Conservation (phyloP, 371 early-diverging fungal genomes). For the Umbelopsis sp. region DNA sequence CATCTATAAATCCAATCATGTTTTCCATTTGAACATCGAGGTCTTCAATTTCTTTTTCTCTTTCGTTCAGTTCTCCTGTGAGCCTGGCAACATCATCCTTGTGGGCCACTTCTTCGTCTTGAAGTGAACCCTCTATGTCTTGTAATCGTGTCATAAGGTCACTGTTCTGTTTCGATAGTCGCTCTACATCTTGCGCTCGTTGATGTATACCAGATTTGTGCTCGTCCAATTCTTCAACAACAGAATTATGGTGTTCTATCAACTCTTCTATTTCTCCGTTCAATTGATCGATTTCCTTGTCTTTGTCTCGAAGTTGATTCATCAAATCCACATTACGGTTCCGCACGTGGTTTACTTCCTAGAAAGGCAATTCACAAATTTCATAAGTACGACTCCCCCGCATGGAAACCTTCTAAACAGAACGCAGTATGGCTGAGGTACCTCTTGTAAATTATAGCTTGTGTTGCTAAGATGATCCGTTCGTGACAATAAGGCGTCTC, state of each 20-base stretch:
- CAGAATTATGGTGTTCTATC: slow-evolving; percentile 27
- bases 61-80: slow-evolving; percentile 5
- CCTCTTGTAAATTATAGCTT: slow-evolving; percentile 34
- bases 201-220: slow-evolving; percentile 20
- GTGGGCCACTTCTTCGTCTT: slow-evolving; percentile 18
- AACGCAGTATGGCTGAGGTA: slow-evolving; percentile 8
- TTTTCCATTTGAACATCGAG: slow-evolving; percentile 20
- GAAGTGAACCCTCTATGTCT: slow-evolving; percentile 4
- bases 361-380: background rate
- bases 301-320: slow-evolving; percentile 36
- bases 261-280: slow-evolving; percentile 22
- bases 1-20: slow-evolving; percentile 20
- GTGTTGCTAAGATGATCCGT: slow-evolving; percentile 26
- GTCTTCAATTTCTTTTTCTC: slow-evolving; percentile 15
- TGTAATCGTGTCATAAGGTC: slow-evolving; percentile 5
- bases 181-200: slow-evolving; percentile 1
- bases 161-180: slow-evolving; percentile 9
- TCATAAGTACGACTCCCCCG: too few species aligned
- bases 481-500: slow-evolving; percentile 27
- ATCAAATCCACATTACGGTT: slow-evolving; percentile 34
- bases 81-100: slow-evolving; percentile 15
- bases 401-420: too few species aligned
- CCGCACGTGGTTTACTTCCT: slow-evolving; percentile 27
- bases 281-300: slow-evolving; percentile 29
- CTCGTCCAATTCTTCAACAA: slow-evolving; percentile 27